Percentiles rank a stretch among this genome's conserved stretches.
Conservation (phyloP, 2,329 filamentous ascomycete genomes). For the Dothidotthia symphoricarpi region DNA sequence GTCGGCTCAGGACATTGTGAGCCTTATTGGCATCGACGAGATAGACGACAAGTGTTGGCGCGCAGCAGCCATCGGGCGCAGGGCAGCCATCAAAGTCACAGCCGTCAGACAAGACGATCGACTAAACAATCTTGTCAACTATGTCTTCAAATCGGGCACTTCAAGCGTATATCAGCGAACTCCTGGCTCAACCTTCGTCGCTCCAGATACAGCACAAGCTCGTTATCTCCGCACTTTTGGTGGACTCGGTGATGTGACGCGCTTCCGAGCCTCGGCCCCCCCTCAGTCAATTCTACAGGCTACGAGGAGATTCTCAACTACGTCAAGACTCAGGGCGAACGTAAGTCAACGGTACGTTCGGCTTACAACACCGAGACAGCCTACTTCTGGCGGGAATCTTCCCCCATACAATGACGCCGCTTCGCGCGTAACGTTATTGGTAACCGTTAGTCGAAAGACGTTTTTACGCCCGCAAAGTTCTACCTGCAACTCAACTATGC, state of each 20-base stretch:
- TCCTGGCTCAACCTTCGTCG: conserved; percentile 17
- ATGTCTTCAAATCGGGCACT: conserved; percentile 10
- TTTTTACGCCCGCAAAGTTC: conserved; percentile 26
- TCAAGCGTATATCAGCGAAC: conserved; percentile 27
- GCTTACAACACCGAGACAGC: conserved; percentile 26
- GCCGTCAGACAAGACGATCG: conserved; percentile 23
- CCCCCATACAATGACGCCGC: conserved; percentile 26
- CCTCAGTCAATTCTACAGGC: conserved; percentile 15
- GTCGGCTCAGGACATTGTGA: conserved; percentile 16
- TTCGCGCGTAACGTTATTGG: conserved; percentile 25
- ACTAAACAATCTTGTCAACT: conserved; percentile 26
- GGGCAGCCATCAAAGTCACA: conserved; percentile 18
- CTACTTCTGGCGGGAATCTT: conserved; percentile 30
- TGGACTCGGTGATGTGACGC: conserved; percentile 22
- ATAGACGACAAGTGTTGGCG: conserved; percentile 12
- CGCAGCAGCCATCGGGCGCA: conserved; percentile 17
- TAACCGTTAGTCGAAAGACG: conserved; percentile 17
- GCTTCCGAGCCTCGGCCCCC: conserved; percentile 24
- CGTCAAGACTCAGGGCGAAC: conserved; percentile 23
- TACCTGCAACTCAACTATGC: conserved; percentile 31
- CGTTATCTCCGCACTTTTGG: conserved; percentile 23
- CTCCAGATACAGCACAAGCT: conserved; percentile 29
- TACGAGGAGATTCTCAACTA: conserved; percentile 20
- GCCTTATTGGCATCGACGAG: conserved; percentile 20
- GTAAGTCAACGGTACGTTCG: conserved; percentile 24